Evolutionary conservation across 176 grass and related monocot genomes (phyloP), one percentile per base, ranked within the genome.

Genomic region (Lolium rigidum): DNA sequence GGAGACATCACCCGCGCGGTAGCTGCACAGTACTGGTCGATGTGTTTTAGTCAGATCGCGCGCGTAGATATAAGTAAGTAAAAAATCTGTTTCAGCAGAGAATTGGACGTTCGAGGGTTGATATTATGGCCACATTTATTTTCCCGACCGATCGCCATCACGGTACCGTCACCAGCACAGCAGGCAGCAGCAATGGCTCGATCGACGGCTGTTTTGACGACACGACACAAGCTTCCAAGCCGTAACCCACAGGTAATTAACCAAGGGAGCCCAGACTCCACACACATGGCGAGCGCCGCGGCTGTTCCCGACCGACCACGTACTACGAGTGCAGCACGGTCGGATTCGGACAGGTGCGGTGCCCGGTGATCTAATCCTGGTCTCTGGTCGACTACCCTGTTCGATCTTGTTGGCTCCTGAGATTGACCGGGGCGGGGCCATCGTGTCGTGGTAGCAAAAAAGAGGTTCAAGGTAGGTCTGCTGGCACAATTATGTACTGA

Each of bases 211-310:
- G 82, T 49, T 16, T 18, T 9, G 77, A 59, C 87, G 74, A 13
- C 82, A 52, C 82, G 64, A 31, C 4, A 5, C 56, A 60, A 37
- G 35, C 17, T 17, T 38, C 24, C 31, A 3, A 58, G 31, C 31
- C 31, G 31, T 35, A 35, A 35, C 31, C 31, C 31, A 35, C 31
- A 35, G 31, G 31, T 35, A 35, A 35, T 35, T 35, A 35, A 35
- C 31, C 31, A 35, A 35, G 31, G 31, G 31, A 35, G 81, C 63
- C 17, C 54, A 56, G 44, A 2, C 46, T 6, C 51, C 66, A 64
- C 82, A 89, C 77, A 81, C 61, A 46, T 85, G 83, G 69, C 88
- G 14, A 14, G 12, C 31, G 68, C 59, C 6, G 16, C 38, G 9
- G 61, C 39, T 12, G 4, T 82, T 52, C n/a, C 83, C 83, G 26